phyloP scores from a whole-genome alignment of 345 rosid genomes.

The Euphorbia peplus region DNA sequence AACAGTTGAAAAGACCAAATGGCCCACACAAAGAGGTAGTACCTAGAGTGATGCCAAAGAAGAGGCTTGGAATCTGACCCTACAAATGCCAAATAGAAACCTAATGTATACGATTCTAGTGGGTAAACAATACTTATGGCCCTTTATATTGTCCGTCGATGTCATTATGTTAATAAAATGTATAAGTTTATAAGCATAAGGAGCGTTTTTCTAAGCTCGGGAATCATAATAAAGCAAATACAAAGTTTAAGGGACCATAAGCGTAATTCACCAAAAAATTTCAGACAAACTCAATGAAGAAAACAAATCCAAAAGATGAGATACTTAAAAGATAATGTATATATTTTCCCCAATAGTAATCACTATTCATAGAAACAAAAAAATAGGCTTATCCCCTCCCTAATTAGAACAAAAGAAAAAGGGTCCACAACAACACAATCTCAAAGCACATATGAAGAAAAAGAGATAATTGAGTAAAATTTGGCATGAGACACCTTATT shows the following conservation, averaged over 20 bases:
- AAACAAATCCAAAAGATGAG: too few species aligned
- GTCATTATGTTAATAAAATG: too few species aligned
- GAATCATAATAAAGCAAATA: too few species aligned
- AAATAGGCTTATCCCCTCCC: conserved; percentile 10
- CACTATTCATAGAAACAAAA: conserved; percentile 20
- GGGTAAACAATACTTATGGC: too few species aligned
- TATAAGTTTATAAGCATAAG: too few species aligned
- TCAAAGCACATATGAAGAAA: conserved; percentile 2
- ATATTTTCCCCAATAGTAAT: neutral
- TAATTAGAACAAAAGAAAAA: conserved; percentile 7
- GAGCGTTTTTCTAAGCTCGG: too few species aligned
- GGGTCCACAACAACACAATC: conserved; percentile 12
- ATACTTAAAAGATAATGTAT: too few species aligned
- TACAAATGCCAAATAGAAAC: conserved; percentile 17
- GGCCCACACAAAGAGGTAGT: conserved; percentile 22
- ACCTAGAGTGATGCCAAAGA: conserved; percentile 11
- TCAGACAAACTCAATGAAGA: too few species aligned
- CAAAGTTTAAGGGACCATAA: too few species aligned
- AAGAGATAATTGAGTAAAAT: neutral
- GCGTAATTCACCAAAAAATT: too few species aligned
- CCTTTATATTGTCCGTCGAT: too few species aligned
- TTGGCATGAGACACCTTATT: conserved; percentile 10
- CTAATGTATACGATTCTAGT: too few species aligned
- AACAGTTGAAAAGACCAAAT: conserved; percentile 6
- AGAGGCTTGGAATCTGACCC: conserved; percentile 35